Base-by-base conservation (phyloP, 495 filamentous ascomycete species). In the Lasiosphaeria miniovina region DNA sequence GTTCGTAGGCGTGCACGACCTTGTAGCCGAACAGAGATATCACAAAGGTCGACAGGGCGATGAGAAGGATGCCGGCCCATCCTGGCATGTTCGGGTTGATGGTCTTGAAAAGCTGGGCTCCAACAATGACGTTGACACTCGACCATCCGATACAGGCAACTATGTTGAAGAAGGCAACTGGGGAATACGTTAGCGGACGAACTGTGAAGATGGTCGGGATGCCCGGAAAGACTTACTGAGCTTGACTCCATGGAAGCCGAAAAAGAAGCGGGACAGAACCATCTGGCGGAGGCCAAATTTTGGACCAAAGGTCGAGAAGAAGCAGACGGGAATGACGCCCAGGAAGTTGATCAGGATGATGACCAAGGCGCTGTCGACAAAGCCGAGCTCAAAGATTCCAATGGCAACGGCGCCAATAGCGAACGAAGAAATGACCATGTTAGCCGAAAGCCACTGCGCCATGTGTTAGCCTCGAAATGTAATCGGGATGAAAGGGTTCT, bases 341-440 rank as follows among this genome's bases (percentile, higher is more conserved):
- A 93, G 79, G 9, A 90, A 61, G 68, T 93, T 95, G 79, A 93
- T 83, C 74, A 93, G 90, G 48, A 93, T 65, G 59, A 89, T 86
- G 15, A 58, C 32, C 52, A 95, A 76, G 41, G 90, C 85, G n/a
- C 85, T 84, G 64, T 93, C 90, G 49, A 89, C 78, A 63, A 91
- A 93, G 24, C 88, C 87, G 11, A 93, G 80, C 31, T 72, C 60
- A 72, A 90, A 93, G 50, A 88, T 71, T 1, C 84, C 80, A 40
- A 85, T 75, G n/a, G 79, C 86, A 5, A 93, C 78, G 3, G 87
- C 86, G 55, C 90, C 90, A 60, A 95, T 86, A 36, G 90, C 89
- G 65, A 95, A 93, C 12, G 89, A 87, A 41, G 86, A 87, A 50
- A 92, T 86, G 54, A 90, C 88, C 86, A 93, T 88, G 73, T 93